Evolutionary conservation across 257 asterid species (phyloP).

Genomic region (Nicotiana noctiflora): DNA sequence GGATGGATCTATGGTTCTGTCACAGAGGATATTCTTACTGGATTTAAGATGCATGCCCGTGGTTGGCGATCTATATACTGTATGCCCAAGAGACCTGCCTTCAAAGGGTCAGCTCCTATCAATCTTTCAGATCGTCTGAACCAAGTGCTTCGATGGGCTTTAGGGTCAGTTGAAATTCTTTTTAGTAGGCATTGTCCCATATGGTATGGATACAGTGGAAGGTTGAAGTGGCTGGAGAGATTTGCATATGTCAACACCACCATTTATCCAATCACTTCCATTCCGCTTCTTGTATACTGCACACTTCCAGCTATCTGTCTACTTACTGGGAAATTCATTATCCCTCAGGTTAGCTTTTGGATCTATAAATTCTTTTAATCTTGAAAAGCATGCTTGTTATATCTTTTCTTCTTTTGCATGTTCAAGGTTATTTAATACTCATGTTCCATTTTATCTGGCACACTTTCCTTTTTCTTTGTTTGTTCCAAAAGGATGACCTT

Average conservation of each 20-base stretch:
- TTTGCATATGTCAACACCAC: constrained; percentile 91
- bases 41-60: constrained; percentile 99
- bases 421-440: not conserved
- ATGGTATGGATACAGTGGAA: constrained; percentile 89
- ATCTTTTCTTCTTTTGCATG: not conserved
- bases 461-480: not conserved
- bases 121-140: constrained; percentile 97
- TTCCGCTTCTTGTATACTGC: constrained; percentile 82
- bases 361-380: not conserved
- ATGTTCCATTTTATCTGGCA: not conserved
- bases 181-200: constrained; percentile 95
- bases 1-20: constrained; percentile 99
- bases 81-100: constrained; percentile 88
- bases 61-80: constrained; percentile 99
- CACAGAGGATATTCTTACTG: constrained; percentile 97
- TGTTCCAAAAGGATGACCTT: not conserved
- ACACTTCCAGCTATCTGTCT: constrained; percentile 92
- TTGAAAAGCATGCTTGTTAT: not conserved
- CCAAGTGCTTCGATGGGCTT: constrained; percentile 99
- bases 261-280: constrained; percentile 81
- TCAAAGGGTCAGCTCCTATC: constrained; percentile 96
- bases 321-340: constrained; percentile 87
- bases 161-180: constrained; percentile 93
- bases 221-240: constrained; percentile 95
- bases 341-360: constrained; percentile 67